Base-by-base conservation (phyloP, 2,329 filamentous ascomycete genomes). In the Fusarium euwallaceae region DNA sequence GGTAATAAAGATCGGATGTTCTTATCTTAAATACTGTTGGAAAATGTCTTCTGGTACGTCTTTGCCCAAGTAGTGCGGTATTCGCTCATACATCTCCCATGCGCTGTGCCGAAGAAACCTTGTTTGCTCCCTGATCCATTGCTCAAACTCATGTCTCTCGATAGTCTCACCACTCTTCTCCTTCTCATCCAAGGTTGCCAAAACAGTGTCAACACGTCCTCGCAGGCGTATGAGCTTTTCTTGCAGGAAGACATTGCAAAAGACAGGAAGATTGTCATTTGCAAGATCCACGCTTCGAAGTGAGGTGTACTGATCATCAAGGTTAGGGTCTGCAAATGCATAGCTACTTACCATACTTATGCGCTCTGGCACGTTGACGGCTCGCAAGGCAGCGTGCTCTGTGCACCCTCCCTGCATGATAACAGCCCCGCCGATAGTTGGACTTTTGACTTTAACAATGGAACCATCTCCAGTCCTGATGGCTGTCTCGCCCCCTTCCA, bases 401-500 rank as follows among this genome's bases (percentile, higher is more conserved):
- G 64, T 61, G 24, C 64, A 68, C 4, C 66, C 66, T 2, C 66
- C 66, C 10, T 61, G 41, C 66, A 68, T 68, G n/a, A 68, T 51
- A n/a, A 68, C 61, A n/a, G 66, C 66, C 3, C 66, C 61, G n/a
- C 66, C 66, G 27, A 68, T 36, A 17, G 61, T 12, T 41, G 66
- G 61, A 34, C 66, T 61, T 11, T 61, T 61, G 14, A 61, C 61
- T 62, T 68, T 68, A 17, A 68, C 59, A 20, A 55, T 60, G 11
- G 24, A 32, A 24, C 66, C 66, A 20, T 64, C 10, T 27, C 65
- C 61, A 11, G 36, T 66, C 4, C 48, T 67, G 17, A 72, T 59
- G 1, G 61, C 72, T 5, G 72, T 74, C 16, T 74, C 72, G 4
- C 72, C 72, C 6, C 72, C 72, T 22, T 66, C 37, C 72, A 74